Percentiles rank a stretch among this genome's conserved stretches.
Conservation (phyloP, 78 protist species). For the Speleostelium caveatum region DNA sequence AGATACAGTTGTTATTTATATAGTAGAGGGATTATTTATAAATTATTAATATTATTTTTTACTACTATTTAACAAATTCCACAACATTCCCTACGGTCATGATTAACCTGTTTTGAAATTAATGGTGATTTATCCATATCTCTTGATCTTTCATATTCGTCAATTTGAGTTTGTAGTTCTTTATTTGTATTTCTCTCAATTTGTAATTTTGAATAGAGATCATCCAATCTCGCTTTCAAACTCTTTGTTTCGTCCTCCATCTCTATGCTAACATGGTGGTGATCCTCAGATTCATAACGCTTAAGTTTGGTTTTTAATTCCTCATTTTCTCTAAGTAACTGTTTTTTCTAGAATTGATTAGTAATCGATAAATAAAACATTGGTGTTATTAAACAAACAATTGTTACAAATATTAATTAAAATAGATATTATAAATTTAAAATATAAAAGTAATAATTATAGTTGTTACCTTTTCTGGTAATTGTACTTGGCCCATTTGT, state of each 20-base stretch:
- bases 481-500: too few relatives aligned
- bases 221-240: conserved; percentile 29
- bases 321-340: conserved; percentile 42
- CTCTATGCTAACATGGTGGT: conserved; percentile 25
- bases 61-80: not conserved
- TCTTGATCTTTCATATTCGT: not conserved
- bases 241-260: conserved; percentile 61
- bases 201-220: conserved; percentile 18
- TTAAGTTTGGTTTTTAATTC: conserved; percentile 38
- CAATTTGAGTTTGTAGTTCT: conserved; percentile 39
- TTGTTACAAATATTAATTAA: not conserved
- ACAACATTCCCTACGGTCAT: conserved; percentile 29
- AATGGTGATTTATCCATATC: conserved; percentile 37
- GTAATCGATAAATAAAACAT: conserved; percentile 5
- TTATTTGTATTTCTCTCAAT: conserved; percentile 33
- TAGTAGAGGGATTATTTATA: too few relatives aligned
- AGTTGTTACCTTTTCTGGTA: conserved; percentile 39
- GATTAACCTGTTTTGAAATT: not conserved
- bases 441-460: not conserved
- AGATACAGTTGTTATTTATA: too few relatives aligned
- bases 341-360: conserved; percentile 7
- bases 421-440: not conserved
- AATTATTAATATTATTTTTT: too few relatives aligned
- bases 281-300: conserved; percentile 35
- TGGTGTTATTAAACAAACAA: conserved; percentile 10